Base-by-base conservation (phyloP, 2,329 filamentous ascomycete genomes). In the Aureobasidium sp. region DNA sequence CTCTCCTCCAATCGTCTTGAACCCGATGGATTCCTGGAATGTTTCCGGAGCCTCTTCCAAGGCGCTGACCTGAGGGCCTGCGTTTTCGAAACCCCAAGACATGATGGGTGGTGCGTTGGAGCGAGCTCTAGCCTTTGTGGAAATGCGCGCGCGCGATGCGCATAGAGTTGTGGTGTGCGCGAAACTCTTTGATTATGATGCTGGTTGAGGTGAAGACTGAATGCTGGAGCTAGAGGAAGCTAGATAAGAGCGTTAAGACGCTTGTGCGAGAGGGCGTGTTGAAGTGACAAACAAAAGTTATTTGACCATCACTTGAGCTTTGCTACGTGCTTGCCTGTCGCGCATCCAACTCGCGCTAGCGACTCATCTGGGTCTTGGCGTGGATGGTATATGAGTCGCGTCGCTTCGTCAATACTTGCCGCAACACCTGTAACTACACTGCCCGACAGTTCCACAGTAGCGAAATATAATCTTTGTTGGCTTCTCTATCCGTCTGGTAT, bases 1-100 rank as follows among this genome's bases (percentile, higher is more conserved):
- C 70, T 96, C 90, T 69, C 90, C 87, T 61, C 87, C 85, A 48
- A 96, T 77, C 57, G 89, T 84, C 67, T 88, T 83, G 75, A 99
- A 97, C 5, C 90, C 91, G 53, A 99, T 79, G 22, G 44, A 89
- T 81, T 96, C 90, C 67, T 91, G 93, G 73, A 87, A 84, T 68
- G 96, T 88, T 67, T 91, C 87, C 67, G 86, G 81, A 61, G 96
- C 80, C 70, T 91, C 86, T 55, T 84, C 80, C 45, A 88, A 89
- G 65, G 76, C 72, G 71, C 82, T 79, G 57, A 75, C 73, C 65
- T 72, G 72, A 44, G 72, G 70, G 63, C 76, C 76, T 61, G 79
- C 73, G 68, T 75, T 81, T 65, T 74, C 77, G 73, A 87, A 87
- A 73, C 81, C 79, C 74, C 89, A 89, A 62, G 86, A 84, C 87